Evolutionary conservation across 2,329 filamentous ascomycete genomes (phyloP).

Genomic region (Dactylonectria estremocensis): DNA sequence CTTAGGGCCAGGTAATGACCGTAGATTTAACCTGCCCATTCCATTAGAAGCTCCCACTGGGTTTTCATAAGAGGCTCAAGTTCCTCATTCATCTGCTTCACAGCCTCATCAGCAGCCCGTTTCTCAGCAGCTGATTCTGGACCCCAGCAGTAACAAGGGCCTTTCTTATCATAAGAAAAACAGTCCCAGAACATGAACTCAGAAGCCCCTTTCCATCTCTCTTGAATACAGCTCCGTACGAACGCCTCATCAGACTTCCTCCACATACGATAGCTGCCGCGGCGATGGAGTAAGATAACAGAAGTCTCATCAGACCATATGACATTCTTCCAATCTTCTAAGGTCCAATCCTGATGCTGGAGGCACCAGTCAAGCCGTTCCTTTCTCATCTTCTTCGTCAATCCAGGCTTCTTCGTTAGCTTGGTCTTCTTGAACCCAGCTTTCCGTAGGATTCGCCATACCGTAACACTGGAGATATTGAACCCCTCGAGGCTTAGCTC

Average conservation of each 20-base stretch:
- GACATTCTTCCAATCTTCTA: slow-evolving; percentile 34
- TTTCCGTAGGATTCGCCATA: slow-evolving; percentile 8
- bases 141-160: slow-evolving; percentile 34
- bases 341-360: slow-evolving; percentile 18
- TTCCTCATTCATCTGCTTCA: slow-evolving; percentile 35
- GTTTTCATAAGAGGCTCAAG: too few species aligned
- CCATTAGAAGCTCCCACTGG: slow-evolving; percentile 33
- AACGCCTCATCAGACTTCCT: slow-evolving; percentile 21
- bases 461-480: neutral
- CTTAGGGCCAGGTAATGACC: too few species aligned
- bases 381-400: neutral
- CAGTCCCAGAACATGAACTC: slow-evolving; percentile 42
- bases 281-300: slow-evolving; percentile 26
- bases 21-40: too few species aligned
- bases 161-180: slow-evolving; percentile 40
- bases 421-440: slow-evolving; percentile 23
- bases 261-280: slow-evolving; percentile 32
- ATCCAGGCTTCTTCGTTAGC: slow-evolving; percentile 28
- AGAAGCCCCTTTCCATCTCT: slow-evolving; percentile 36
- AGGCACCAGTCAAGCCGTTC: slow-evolving; percentile 18
- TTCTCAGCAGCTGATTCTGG: slow-evolving; percentile 34
- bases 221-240: slow-evolving; percentile 29
- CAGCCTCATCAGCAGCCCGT: neutral
- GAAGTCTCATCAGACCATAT: slow-evolving; percentile 36
- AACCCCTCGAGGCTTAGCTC: neutral